Conservation (phyloP, 306 rosid species). For the Hippophae gyantsensis region DNA sequence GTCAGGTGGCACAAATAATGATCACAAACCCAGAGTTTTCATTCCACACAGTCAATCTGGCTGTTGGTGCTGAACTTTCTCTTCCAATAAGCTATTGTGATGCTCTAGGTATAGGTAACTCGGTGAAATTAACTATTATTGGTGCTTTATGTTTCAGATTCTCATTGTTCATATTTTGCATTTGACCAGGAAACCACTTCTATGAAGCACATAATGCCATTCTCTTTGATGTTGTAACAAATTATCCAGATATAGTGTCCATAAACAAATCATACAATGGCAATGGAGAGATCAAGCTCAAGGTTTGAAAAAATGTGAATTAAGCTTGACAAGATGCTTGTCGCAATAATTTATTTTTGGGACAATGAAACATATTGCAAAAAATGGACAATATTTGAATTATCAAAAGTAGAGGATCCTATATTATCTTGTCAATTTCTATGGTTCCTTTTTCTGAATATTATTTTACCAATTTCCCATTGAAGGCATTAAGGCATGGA, state of each 20-base stretch:
- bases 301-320: conserved; percentile 33
- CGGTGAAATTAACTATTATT: conserved; percentile 8
- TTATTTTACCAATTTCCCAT: conserved; percentile 20
- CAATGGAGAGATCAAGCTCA: conserved; percentile 49
- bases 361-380: background rate
- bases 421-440: conserved; percentile 2
- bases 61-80: conserved; percentile 59
- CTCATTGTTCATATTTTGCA: conserved; percentile 23
- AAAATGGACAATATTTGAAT: background rate
- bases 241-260: conserved; percentile 59
- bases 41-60: conserved; percentile 52
- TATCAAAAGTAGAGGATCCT: conserved; percentile 3
- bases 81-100: conserved; percentile 63
- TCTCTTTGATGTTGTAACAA: conserved; percentile 45
- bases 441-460: conserved; percentile 12
- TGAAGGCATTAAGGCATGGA: conserved; percentile 78
- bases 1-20: conserved; percentile 82
- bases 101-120: conserved; percentile 45
- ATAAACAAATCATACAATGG: conserved; percentile 45
- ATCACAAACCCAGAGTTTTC: conserved; percentile 47
- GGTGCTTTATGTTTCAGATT: conserved; percentile 18
- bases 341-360: too few relatives aligned
- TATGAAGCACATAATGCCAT: conserved; percentile 61
- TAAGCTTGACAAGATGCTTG: too few relatives aligned
- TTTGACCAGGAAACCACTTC: conserved; percentile 70